Evolutionary conservation across 768 basidiomycete genomes (phyloP).

Genomic region (Phaffia tasmanica): DNA sequence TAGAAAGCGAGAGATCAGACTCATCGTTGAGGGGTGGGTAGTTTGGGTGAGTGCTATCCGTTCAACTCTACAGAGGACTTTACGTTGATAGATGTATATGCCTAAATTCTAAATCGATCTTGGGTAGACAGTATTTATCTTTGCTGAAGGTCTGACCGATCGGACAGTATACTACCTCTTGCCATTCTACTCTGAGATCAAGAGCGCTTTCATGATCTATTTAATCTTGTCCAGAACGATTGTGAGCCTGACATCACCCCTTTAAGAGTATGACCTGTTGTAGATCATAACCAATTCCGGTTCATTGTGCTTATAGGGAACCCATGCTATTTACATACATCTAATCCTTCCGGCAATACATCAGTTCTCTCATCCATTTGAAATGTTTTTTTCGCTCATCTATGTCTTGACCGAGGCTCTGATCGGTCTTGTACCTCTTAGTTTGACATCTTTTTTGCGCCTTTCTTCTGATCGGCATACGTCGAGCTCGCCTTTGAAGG

Average conservation of each 20-base stretch:
- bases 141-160: conserved; percentile 4
- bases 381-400: conserved; percentile 23
- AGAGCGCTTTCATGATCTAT: conserved; percentile 12
- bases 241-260: background rate
- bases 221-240: conserved; percentile 9
- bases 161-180: conserved; percentile 10
- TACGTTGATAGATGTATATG: background rate
- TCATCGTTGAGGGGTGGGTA: conserved; percentile 8
- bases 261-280: background rate
- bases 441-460: background rate
- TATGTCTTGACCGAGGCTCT: conserved; percentile 8
- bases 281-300: background rate
- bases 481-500: too few species aligned
- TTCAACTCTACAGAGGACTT: background rate
- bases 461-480: too few species aligned
- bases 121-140: background rate
- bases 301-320: background rate
- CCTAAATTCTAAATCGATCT: background rate
- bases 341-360: background rate
- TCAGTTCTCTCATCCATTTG: conserved; percentile 8
- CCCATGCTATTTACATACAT: conserved; percentile 9
- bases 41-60: conserved; percentile 12
- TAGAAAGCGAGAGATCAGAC: conserved; percentile 8
- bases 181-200: conserved; percentile 20
- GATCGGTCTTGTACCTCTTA: background rate